Conservation (phyloP, 2,329 filamentous ascomycete genomes). For the Fusarium euwallaceae region DNA sequence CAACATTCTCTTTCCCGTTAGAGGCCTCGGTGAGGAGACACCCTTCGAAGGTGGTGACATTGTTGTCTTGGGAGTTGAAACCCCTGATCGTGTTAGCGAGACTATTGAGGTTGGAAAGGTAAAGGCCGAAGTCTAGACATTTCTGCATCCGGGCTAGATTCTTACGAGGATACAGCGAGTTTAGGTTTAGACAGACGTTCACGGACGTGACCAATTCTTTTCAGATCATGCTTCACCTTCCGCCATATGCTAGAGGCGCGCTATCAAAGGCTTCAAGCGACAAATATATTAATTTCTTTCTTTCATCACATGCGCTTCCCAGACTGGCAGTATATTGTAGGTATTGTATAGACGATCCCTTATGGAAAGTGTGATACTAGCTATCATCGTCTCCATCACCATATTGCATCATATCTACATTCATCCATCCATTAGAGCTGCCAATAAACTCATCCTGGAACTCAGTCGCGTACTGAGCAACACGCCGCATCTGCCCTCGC, state of each 20-base stretch:
- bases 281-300: no score
- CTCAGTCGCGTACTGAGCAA: neutral
- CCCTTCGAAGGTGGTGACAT: constrained; percentile 20
- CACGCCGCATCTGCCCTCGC: neutral
- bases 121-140: constrained; percentile 4
- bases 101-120: neutral
- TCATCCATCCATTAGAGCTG: neutral
- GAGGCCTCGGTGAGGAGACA: constrained; percentile 18
- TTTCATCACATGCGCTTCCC: no score
- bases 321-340: no score
- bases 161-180: no score
- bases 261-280: no score
- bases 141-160: neutral
- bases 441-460: neutral
- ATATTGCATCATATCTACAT: neutral
- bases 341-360: no score
- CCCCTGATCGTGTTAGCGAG: neutral
- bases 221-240: no score
- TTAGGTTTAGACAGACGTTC: no score
- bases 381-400: neutral
- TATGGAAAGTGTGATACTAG: neutral
- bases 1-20: constrained; percentile 23
- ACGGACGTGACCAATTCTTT: no score
- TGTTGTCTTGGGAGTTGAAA: constrained; percentile 18
- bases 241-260: no score